These are phyloP conservation scores for Leccinum uliginosum DNA, from an alignment of 768 basidiomycete genomes.

Conservation along the genomic window DNA sequence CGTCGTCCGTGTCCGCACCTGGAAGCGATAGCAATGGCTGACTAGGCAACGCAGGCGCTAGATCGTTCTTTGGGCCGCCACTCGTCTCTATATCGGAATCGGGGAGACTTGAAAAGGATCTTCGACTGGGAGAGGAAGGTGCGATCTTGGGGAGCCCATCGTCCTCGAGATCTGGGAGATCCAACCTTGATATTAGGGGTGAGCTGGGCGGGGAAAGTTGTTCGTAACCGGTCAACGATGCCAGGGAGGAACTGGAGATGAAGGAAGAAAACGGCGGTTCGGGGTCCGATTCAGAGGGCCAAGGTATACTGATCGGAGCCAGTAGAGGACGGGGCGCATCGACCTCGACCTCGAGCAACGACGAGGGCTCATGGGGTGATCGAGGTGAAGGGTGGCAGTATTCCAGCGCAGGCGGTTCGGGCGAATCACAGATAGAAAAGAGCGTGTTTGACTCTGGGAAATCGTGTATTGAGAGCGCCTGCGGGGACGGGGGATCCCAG, in stretches of 20 bases:
- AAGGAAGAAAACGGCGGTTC: constrained; percentile 10
- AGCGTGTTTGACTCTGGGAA: constrained; percentile 14
- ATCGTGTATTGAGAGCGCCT: constrained; percentile 14
- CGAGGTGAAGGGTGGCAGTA: constrained; percentile 11
- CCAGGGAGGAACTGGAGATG: constrained; percentile 9
- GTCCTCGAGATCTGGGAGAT: constrained; percentile 32
- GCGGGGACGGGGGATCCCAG: constrained; percentile 22
- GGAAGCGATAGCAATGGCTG: constrained; percentile 36
- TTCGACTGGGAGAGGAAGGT: constrained; percentile 28
- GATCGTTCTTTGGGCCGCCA: constrained; percentile 13
- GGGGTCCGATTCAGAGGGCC: constrained; percentile 16
- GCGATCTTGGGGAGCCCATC: constrained; percentile 17
- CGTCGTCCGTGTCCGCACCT: constrained; percentile 41
- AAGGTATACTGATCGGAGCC: constrained; percentile 23
- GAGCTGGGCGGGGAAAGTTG: constrained; percentile 25
- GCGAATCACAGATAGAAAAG: constrained; percentile 15
- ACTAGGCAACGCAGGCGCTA: constrained; percentile 14
- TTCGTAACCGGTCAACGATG: constrained; percentile 24
- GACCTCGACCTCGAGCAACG: constrained; percentile 25
- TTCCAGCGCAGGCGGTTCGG: constrained; percentile 12
- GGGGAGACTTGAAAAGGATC: constrained; percentile 27
- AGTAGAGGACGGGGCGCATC: constrained; percentile 15
- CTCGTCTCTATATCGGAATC: constrained; percentile 26
- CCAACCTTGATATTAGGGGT: constrained; percentile 27
- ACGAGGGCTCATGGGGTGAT: constrained; percentile 15